These are phyloP conservation scores for Saturnispora galanensis DNA, from an alignment of 805 yeast species.

Conservation along the genomic window DNA sequence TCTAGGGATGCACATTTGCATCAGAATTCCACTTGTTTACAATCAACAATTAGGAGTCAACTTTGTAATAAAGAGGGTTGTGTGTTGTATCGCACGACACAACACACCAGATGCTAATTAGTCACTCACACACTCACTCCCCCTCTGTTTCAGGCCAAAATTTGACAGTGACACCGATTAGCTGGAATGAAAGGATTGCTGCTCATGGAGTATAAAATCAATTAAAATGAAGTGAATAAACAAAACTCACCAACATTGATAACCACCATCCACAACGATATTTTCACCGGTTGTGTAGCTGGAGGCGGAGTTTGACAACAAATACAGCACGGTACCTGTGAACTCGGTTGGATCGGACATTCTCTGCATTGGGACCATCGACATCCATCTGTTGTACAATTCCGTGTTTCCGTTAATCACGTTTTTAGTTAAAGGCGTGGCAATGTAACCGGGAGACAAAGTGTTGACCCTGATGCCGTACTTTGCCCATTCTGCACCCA, in stretches of 20 bases:
- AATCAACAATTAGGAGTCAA: no score
- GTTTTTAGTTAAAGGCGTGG: conserved; percentile 68
- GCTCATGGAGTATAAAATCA: no score
- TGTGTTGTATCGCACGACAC: no score
- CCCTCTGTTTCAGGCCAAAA: no score
- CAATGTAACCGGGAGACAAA: conserved; percentile 71
- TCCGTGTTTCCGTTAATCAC: conserved; percentile 50
- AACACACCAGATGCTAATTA: no score
- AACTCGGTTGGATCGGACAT: conserved; percentile 82
- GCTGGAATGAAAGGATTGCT: no score
- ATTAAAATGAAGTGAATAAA: no score
- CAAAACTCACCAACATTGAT: conserved; percentile 58
- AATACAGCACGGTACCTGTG: conserved; percentile 65
- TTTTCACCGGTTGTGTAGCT: conserved; percentile 80
- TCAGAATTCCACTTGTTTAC: no score
- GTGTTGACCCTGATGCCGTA: conserved; percentile 70
- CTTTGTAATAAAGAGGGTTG: no score
- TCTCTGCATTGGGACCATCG: conserved; percentile 65
- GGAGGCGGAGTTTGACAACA: conserved; percentile 61
- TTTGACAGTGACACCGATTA: no score
- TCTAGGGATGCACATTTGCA: no score
- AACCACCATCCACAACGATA: conserved; percentile 79
- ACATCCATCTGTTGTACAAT: conserved; percentile 63
- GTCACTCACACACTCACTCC: no score
- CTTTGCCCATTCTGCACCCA: conserved; percentile 78